Evolutionary conservation across 2,329 filamentous ascomycete genomes (phyloP).

Genomic region (Emericellopsis atlantica): DNA sequence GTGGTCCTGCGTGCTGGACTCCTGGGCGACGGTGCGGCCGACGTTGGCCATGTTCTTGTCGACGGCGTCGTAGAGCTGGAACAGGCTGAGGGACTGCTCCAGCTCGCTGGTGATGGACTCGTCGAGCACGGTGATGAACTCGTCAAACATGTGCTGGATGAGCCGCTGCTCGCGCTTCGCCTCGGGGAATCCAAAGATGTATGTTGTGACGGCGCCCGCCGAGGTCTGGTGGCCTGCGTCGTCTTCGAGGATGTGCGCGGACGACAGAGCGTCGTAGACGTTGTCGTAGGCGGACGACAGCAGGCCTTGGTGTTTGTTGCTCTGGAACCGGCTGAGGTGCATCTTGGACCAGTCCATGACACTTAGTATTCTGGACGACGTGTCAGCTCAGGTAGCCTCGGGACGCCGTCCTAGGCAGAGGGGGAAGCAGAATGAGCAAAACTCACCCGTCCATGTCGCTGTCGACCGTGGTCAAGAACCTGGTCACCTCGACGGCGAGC

Average conservation of each 20-base stretch:
- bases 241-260: constrained; percentile 47
- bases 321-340: constrained; percentile 61
- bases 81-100: constrained; percentile 65
- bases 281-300: constrained; percentile 70
- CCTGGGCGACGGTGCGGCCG: constrained; percentile 72
- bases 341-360: constrained; percentile 95
- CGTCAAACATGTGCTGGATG: constrained; percentile 71
- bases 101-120: constrained; percentile 80
- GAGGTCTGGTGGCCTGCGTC: constrained; percentile 45
- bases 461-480: constrained; percentile 88
- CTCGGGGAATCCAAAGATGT: constrained; percentile 67
- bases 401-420: constrained; percentile 1
- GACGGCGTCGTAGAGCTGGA: constrained; percentile 82
- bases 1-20: constrained; percentile 69
- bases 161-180: constrained; percentile 71
- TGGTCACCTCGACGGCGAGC: constrained; percentile 73
- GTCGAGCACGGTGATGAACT: constrained; percentile 78
- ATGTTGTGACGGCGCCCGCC: constrained; percentile 55
- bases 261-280: constrained; percentile 63
- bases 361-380: constrained; percentile 56
- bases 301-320: constrained; percentile 39
- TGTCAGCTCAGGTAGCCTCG: not conserved
- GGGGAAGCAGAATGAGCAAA: not conserved
- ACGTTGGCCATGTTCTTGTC: constrained; percentile 85
- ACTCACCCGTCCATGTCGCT: constrained; percentile 74